These are phyloP conservation scores for Yamadazyma sp. DNA, from an alignment of 805 yeast species.

Conservation along the genomic window DNA sequence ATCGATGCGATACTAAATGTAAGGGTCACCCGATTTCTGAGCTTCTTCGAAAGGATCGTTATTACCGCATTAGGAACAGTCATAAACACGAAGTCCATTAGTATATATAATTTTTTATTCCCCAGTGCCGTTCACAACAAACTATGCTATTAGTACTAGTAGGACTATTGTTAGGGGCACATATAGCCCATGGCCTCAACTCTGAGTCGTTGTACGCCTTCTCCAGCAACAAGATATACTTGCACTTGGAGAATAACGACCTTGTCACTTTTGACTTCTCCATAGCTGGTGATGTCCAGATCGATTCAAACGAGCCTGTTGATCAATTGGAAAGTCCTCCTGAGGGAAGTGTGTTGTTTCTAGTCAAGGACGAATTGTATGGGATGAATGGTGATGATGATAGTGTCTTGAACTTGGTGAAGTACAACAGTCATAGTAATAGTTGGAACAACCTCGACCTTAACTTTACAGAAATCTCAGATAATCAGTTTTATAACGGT, in stretches of 20 bases:
- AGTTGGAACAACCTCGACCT: conserved; percentile 15
- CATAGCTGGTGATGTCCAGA: conserved; percentile 25
- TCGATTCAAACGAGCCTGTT: conserved; percentile 22
- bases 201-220: conserved; percentile 33
- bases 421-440: conserved; percentile 4
- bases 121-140: neutral
- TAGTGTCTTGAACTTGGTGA: conserved; percentile 7
- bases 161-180: conserved; percentile 2
- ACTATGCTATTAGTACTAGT: conserved; percentile 1
- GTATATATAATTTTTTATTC: conserved; percentile 1
- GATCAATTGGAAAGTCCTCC: conserved; percentile 31
- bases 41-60: too few species aligned
- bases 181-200: neutral
- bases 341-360: conserved; percentile 29
- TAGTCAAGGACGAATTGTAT: conserved; percentile 28
- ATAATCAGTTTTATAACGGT: conserved; percentile 30
- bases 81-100: conserved; percentile 6
- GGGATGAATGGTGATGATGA: conserved; percentile 19
- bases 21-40: too few species aligned
- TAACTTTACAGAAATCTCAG: conserved; percentile 23
- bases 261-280: conserved; percentile 36
- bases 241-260: conserved; percentile 38
- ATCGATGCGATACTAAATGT: too few species aligned
- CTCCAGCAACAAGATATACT: conserved; percentile 31
- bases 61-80: conserved; percentile 8